These are phyloP conservation scores for Kokia cookei DNA, from an alignment of 441 rosid genomes.

Conservation along the genomic window DNA sequence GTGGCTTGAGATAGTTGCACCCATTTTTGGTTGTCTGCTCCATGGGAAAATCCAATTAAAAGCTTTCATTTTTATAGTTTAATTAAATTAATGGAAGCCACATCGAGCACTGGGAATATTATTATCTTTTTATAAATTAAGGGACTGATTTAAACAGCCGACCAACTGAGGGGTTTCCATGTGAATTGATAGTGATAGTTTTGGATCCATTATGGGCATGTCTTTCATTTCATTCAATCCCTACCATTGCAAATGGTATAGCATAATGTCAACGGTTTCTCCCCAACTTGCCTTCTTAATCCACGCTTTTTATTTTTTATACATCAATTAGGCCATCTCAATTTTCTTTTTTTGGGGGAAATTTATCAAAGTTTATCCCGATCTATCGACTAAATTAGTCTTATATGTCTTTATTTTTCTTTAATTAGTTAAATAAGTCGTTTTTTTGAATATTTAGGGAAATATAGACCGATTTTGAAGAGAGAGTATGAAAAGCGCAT, in stretches of 20 bases:
- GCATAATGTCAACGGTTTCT: conserved; percentile 23
- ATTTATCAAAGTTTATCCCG: too few species aligned
- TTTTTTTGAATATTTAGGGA: too few species aligned
- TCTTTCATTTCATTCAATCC: conserved; percentile 7
- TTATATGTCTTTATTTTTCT: too few species aligned
- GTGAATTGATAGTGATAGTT: conserved; percentile 42
- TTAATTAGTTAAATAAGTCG: too few species aligned
- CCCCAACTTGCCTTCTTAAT: neutral
- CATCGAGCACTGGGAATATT: conserved; percentile 27
- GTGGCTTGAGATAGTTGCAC: conserved; percentile 28
- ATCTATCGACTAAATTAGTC: too few species aligned
- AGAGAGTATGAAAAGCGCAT: too few species aligned
- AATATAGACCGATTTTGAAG: too few species aligned
- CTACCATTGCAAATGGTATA: conserved; percentile 4
- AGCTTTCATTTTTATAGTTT: conserved; percentile 1
- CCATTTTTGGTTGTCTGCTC: conserved; percentile 12
- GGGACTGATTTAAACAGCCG: conserved; percentile 29
- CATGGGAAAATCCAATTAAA: conserved; percentile 17
- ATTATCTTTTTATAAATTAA: conserved; percentile 10
- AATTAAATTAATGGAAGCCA: conserved; percentile 17
- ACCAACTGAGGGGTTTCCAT: conserved; percentile 43
- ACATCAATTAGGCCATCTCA: too few species aligned
- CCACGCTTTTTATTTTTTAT: neutral
- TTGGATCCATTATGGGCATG: conserved; percentile 28
- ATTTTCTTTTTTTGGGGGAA: too few species aligned